Evolutionary conservation across 1,284 basidiomycete species (phyloP), one percentile per base, ranked within the genome.

Genomic region (Apiotrichum laibachii): DNA sequence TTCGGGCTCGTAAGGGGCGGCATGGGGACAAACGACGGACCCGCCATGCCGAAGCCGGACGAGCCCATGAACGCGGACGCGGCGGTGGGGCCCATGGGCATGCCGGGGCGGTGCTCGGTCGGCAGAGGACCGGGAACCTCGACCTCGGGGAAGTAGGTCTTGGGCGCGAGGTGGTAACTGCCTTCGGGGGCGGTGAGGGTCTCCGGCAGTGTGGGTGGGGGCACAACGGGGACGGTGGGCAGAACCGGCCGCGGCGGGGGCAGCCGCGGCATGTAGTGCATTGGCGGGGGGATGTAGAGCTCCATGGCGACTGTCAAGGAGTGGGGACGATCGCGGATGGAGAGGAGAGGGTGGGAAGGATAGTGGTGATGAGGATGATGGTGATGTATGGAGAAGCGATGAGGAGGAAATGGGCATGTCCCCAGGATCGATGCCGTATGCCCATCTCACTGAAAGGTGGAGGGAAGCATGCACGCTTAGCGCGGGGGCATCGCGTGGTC

Each of bases 151-250:
- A 77, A 76, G 22, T 70, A 54, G 18, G 56, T 56, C 43, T 64
- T 56, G 35, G 49, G 49, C 26, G 65, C 66, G 9, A 67, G 63
- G 11, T 60, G 67, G 60, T 77, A 77, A 10, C 66, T 54, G 10
- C 76, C 76, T 56, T 77, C 76, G 7, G 76, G 76, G 5, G 75
- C 73, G 50, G 71, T 62, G 51, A 77, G 62, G 15, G 58, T 60
- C 16, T 69, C 67, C 18, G 73, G 75, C 19, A 77, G 65, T 5
- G 69, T 62, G 37, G 69, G 64, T 6, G 68, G 51, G 16, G 73
- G 69, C 39, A 73, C 70, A 52, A 74, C 56, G 5, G 75, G 75
- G 13, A 77, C 72, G 1, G 72, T 65, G 3, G 75, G 75, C 7
- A 70, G 64, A 12, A 42, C 26, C 0, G 51, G 51, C 31, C 66